A percentile compares a stretch with the other conserved stretches of the same genome.
These are phyloP conservation scores for Didymella glomerata DNA, from an alignment of 2,329 filamentous ascomycete genomes.

Conservation along the genomic window DNA sequence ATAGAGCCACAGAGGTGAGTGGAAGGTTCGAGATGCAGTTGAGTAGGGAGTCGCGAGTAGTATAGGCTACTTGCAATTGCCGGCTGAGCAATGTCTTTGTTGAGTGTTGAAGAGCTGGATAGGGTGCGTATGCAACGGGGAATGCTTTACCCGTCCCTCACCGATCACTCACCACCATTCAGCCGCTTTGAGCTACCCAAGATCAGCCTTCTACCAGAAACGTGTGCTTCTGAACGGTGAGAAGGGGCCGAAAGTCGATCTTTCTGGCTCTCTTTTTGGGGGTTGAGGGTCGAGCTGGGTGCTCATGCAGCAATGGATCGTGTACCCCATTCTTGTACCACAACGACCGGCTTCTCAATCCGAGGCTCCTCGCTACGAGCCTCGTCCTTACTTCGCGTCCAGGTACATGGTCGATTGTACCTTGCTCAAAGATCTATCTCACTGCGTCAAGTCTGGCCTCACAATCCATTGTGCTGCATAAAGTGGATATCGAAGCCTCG, in stretches of 20 bases:
- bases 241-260: not conserved
- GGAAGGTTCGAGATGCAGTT: not conserved
- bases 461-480: not conserved
- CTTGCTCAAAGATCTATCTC: not conserved
- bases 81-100: not conserved
- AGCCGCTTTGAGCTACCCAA: not conserved
- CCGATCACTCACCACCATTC: not conserved
- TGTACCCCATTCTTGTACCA: slow-evolving; percentile 10
- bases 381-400: not conserved
- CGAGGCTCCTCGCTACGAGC: not conserved
- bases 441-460: not conserved
- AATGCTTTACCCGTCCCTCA: not conserved
- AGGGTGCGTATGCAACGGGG: not conserved
- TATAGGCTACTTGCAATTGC: not conserved
- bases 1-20: not conserved
- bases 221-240: not conserved
- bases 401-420: not conserved
- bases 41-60: not conserved
- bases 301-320: slow-evolving; percentile 3
- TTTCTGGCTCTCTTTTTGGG: not conserved
- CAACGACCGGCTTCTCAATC: not conserved
- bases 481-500: not conserved
- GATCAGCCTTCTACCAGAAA: not conserved
- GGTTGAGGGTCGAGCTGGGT: not conserved
- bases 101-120: not conserved